A percentile compares a stretch with the other conserved stretches of the same genome.
Evolutionary conservation across 2,329 filamentous ascomycete genomes (phyloP).

Genomic region (Fusarium sp.): DNA sequence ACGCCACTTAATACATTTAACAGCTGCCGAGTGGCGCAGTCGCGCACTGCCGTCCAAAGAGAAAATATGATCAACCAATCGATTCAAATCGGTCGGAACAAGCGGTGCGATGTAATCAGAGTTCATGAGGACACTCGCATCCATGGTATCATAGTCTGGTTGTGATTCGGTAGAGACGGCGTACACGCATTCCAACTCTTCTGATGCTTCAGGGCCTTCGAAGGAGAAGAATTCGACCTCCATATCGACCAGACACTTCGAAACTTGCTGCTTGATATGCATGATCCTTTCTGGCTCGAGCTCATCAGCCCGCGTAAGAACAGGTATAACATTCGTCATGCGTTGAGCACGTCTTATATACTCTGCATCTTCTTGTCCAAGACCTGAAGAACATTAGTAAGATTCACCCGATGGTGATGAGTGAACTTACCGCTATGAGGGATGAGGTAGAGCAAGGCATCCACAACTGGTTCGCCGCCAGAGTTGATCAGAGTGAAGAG

Average conservation of each 20-base stretch:
- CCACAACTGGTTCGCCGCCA: conserved; percentile 84
- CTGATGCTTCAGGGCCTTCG: conserved; percentile 51
- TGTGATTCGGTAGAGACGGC: conserved; percentile 80
- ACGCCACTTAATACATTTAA: conserved; percentile 83
- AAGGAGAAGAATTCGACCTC: conserved; percentile 77
- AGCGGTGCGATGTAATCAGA: conserved; percentile 89
- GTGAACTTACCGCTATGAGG: conserved; percentile 67
- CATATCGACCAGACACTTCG: conserved; percentile 66
- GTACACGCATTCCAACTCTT: conserved; percentile 66
- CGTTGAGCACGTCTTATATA: conserved; percentile 76
- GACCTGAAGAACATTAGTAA: conserved; percentile 47
- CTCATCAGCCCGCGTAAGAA: conserved; percentile 82
- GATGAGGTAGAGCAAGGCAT: conserved; percentile 86
- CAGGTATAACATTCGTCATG: conserved; percentile 85
- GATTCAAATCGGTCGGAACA: conserved; percentile 76
- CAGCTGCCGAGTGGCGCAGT: conserved; percentile 84
- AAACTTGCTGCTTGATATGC: conserved; percentile 70
- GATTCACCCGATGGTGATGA: background rate
- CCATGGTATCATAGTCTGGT: conserved; percentile 84
- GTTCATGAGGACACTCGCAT: conserved; percentile 93
- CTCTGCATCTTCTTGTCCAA: conserved; percentile 68
- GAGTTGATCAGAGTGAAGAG: conserved; percentile 82
- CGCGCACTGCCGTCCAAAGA: conserved; percentile 82
- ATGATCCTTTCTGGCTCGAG: conserved; percentile 69
- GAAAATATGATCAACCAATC: conserved; percentile 80